Evolutionary conservation across 169 alveolate species (phyloP).

Genomic region (Plasmodium adleri): DNA sequence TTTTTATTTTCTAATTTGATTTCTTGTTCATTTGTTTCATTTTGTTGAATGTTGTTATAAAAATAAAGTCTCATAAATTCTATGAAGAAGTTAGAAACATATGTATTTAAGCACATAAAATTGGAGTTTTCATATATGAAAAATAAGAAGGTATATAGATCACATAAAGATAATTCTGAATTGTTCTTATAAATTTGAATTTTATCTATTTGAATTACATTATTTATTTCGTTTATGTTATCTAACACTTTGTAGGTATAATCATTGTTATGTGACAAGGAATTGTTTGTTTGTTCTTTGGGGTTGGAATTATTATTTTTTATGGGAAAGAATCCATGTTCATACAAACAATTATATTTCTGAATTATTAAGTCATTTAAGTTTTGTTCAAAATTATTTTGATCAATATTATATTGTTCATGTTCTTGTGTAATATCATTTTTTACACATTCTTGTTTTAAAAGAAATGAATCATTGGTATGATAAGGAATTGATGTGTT

Average conservation of each 20-base stretch:
- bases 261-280: neutral
- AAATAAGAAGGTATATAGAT: slow-evolving; percentile 39
- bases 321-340: slow-evolving; percentile 5
- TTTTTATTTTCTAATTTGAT: neutral
- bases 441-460: no score
- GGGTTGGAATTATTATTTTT: neutral
- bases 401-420: neutral
- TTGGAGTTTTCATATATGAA: slow-evolving; percentile 67
- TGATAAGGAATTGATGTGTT: no score
- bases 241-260: slow-evolving; percentile 14
- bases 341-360: slow-evolving; percentile 21
- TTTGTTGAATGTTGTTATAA: slow-evolving; percentile 5
- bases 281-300: neutral
- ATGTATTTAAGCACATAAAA: slow-evolving; percentile 19
- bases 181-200: slow-evolving; percentile 33
- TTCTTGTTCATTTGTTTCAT: neutral
- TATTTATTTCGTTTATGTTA: slow-evolving; percentile 25
- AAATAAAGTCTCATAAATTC: slow-evolving; percentile 61
- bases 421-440: no score
- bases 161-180: slow-evolving; percentile 32
- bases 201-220: slow-evolving; percentile 46
- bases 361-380: slow-evolving; percentile 22
- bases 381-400: slow-evolving; percentile 26
- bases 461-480: no score
- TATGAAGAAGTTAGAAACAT: slow-evolving; percentile 42